Evolutionary conservation across 2,329 filamentous ascomycete species (phyloP).

Genomic region (Colletotrichum musae): DNA sequence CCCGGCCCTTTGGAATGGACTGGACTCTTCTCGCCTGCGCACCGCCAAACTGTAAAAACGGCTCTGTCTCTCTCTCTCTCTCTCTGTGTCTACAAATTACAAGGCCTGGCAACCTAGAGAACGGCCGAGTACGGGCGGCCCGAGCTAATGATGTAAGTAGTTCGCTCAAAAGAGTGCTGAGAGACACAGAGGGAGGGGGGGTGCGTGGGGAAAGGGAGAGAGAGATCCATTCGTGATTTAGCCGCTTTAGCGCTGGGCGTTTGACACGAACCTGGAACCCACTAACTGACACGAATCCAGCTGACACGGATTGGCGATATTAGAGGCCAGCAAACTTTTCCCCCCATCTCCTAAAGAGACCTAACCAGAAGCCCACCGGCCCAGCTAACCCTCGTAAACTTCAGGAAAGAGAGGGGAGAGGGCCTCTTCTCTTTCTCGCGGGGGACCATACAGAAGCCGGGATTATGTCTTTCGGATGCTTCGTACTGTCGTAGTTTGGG

Average conservation of each 20-base stretch:
- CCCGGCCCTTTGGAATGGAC: neutral
- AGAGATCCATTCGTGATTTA: constrained; percentile 1
- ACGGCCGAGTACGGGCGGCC: constrained; percentile 18
- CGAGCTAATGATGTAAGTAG: constrained; percentile 17
- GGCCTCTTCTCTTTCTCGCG: too few species aligned
- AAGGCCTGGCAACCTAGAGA: neutral
- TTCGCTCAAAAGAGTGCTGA: constrained; percentile 1
- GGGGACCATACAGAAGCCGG: too few species aligned
- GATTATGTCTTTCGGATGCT: too few species aligned
- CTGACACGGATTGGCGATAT: constrained; percentile 8
- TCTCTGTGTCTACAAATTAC: too few species aligned
- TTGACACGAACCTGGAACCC: constrained; percentile 31
- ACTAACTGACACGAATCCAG: constrained; percentile 28
- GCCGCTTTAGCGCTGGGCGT: constrained; percentile 30
- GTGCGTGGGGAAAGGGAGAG: neutral
- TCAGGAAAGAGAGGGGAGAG: neutral
- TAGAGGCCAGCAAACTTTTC: constrained; percentile 22
- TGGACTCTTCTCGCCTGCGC: neutral
- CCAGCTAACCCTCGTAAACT: constrained; percentile 10
- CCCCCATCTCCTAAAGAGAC: neutral
- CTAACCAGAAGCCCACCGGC: constrained; percentile 8
- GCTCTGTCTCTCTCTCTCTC: too few species aligned
- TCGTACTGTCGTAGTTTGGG: too few species aligned
- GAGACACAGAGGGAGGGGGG: neutral
- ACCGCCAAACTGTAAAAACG: neutral